Percentiles rank a stretch among this genome's conserved stretches.
Evolutionary conservation across 306 rosid genomes (phyloP).

Genomic region (Astragalus membranaceus): DNA sequence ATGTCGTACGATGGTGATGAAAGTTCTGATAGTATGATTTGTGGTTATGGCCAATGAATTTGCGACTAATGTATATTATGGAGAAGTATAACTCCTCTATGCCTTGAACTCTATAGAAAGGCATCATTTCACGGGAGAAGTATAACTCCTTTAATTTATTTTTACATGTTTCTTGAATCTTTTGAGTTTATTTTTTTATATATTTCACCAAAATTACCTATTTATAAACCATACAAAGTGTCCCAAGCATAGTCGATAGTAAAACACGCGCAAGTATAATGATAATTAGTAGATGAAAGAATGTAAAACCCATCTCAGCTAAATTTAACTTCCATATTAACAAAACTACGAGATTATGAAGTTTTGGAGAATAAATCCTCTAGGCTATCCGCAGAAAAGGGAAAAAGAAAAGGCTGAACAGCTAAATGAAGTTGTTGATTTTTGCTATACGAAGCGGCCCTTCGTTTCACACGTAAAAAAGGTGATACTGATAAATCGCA

Average conservation of each 20-base stretch:
- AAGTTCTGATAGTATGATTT: too few species aligned
- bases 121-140: too few species aligned
- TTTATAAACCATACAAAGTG: not conserved
- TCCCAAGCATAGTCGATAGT: too few species aligned
- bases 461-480: not conserved
- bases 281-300: not conserved
- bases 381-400: not conserved
- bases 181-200: not conserved
- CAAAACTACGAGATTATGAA: not conserved
- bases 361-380: not conserved
- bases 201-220: not conserved
- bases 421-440: not conserved
- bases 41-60: too few species aligned
- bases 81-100: too few species aligned
- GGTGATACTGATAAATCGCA: not conserved
- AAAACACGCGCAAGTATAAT: not conserved
- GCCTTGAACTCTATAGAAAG: too few species aligned
- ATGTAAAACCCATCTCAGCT: not conserved
- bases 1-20: too few species aligned
- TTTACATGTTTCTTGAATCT: not conserved
- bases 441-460: conserved; percentile 1
- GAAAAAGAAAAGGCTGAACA: not conserved
- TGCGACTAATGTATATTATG: too few species aligned
- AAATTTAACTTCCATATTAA: not conserved
- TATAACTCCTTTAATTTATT: too few species aligned